Base-by-base conservation (phyloP, 306 rosid genomes). In the Hippophae tibetana region DNA sequence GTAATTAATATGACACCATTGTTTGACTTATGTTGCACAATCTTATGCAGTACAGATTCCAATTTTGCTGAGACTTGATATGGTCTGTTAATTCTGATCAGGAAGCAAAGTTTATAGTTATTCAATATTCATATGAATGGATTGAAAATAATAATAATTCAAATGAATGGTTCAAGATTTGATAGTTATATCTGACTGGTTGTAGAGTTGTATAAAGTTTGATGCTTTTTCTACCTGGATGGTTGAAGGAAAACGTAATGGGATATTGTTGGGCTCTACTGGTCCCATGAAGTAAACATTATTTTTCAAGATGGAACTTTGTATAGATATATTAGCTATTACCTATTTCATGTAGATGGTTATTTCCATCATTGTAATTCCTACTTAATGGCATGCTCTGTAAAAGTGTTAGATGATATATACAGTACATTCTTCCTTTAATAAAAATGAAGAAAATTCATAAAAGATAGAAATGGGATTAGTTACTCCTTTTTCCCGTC, bases 291-390 rank as follows among this genome's bases (percentile, higher is more conserved):
- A 45, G 42, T 43, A 3, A 13, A 25, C 8, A 51, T 12, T 51
- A 13, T 51, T 7, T 18, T 51, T 25, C 18, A 13, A 7, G 43
- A 5, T 18, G 23, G 25, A 59, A 25, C 23, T 46, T 26, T 13
- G 38, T 44, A 13, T 46, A 9, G 10, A 59, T 4, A 43, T 10
- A 10, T 47, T 27, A 10, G 63, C 18, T 7, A 23, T 3, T 7
- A 18, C 40, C 23, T 9, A 9, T 44, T 10, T 44, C 8, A 23
- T 18, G 23, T 58, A 57, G 38, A 31, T 31, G 38, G 49, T 44
- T n/a, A 44, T 44, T 60, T 61, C 48, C 45, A 47, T 61, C 54
- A 38, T 47, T 47, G 40, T 47, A 47, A 31, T 25, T 48, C 50
- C 25, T 14, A 5, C 7, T 47, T 3, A 47, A 45, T 60, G 54